Evolutionary conservation across 495 filamentous ascomycete genomes (phyloP).

Genomic region (Cercophora scortea): DNA sequence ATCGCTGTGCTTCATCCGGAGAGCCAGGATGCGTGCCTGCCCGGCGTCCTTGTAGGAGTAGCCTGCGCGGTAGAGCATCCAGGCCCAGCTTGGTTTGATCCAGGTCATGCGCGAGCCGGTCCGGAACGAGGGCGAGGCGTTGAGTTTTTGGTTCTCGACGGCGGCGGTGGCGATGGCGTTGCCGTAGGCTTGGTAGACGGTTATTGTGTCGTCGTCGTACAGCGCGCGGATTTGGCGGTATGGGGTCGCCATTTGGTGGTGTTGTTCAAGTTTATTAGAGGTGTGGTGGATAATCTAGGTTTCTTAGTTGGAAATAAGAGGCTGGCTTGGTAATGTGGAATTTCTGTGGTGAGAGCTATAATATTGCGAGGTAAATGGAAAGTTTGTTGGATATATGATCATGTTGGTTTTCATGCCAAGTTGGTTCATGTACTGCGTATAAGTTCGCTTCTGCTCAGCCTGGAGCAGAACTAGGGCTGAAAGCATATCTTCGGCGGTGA

Average conservation of each 20-base stretch:
- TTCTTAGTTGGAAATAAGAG: too few relatives aligned
- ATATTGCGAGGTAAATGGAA: too few relatives aligned
- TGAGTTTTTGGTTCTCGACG: constrained; percentile 41
- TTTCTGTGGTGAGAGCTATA: too few relatives aligned
- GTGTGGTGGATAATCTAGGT: neutral
- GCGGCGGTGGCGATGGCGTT: constrained; percentile 45
- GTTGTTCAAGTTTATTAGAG: too few relatives aligned
- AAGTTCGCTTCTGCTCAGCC: too few relatives aligned
- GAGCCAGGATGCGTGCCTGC: constrained; percentile 48
- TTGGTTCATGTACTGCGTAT: too few relatives aligned
- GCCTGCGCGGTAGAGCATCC: constrained; percentile 57
- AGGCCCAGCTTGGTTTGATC: constrained; percentile 58
- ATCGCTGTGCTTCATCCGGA: constrained; percentile 37
- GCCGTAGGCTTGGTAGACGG: constrained; percentile 58
- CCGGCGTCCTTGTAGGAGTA: constrained; percentile 42
- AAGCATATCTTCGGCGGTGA: too few relatives aligned
- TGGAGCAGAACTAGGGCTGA: too few relatives aligned
- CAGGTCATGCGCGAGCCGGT: constrained; percentile 51
- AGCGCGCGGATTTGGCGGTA: constrained; percentile 48
- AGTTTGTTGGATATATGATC: too few relatives aligned
- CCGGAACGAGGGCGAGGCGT: constrained; percentile 44
- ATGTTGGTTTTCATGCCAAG: too few relatives aligned
- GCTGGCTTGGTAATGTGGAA: too few relatives aligned
- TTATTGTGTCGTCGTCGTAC: constrained; percentile 42
- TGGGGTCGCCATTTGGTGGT: constrained; percentile 10